A percentile compares a stretch with the other conserved stretches of the same genome.
Evolutionary conservation across 2,329 filamentous ascomycete species (phyloP).

Genomic region (Corinectria fuckeliana): DNA sequence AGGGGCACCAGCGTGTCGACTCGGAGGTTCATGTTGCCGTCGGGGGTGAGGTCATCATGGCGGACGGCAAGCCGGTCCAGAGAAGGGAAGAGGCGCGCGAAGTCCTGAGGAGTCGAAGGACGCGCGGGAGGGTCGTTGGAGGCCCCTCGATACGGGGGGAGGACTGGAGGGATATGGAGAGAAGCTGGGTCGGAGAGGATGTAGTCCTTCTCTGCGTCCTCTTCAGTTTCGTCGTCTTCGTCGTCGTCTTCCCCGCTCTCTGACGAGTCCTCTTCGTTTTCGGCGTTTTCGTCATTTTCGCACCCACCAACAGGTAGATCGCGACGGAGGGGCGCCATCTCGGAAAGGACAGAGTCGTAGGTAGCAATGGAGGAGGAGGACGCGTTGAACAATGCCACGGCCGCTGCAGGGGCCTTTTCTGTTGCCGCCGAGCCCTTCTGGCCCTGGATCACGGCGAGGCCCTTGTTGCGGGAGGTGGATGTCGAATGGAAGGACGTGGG

Average conservation of each 20-base stretch:
- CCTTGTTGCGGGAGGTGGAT: constrained; percentile 34
- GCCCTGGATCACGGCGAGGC: constrained; percentile 14
- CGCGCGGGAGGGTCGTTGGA: constrained; percentile 68
- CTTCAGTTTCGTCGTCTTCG: constrained; percentile 40
- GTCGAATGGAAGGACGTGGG: constrained; percentile 37
- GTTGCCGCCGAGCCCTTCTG: constrained; percentile 18
- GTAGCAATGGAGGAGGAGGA: constrained; percentile 72
- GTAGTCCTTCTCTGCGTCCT: constrained; percentile 36
- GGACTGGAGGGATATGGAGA: constrained; percentile 51
- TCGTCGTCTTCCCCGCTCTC: constrained; percentile 38
- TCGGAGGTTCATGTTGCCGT: constrained; percentile 96
- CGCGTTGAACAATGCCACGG: constrained; percentile 27
- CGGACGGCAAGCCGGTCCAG: constrained; percentile 80
- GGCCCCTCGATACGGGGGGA: constrained; percentile 67
- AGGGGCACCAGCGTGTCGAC: constrained; percentile 76
- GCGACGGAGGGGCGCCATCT: constrained; percentile 36
- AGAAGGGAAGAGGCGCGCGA: constrained; percentile 86
- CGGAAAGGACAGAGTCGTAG: constrained; percentile 73
- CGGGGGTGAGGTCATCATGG: constrained; percentile 87
- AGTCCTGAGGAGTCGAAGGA: constrained; percentile 81
- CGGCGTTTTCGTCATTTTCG: constrained; percentile 29
- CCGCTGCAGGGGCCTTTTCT: constrained; percentile 16
- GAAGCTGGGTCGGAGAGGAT: constrained; percentile 37
- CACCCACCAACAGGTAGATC: constrained; percentile 33
- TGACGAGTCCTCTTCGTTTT: constrained; percentile 24